Evolutionary conservation across 1,284 basidiomycete genomes (phyloP), one percentile per base, ranked within the genome.

Genomic region (Pisolithus thermaeus): DNA sequence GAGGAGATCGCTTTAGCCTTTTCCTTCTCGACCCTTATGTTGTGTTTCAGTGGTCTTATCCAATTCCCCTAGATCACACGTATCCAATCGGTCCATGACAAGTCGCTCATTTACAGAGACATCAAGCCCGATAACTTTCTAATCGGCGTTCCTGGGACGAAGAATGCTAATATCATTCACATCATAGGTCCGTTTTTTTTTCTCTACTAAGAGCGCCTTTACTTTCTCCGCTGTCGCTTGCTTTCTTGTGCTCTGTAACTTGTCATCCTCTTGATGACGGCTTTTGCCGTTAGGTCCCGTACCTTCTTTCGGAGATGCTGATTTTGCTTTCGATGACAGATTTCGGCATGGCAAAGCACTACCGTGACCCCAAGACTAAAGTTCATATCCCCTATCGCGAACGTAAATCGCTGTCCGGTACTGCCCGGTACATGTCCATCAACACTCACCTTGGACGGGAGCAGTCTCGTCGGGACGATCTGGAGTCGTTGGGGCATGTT

Each of bases 101-200:
- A 97, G 73, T 97, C 94, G 62, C 87, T 98, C 69, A 97, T 99
- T 62, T 97, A 98, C 76, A 92, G 96, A 58, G 97, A 98, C 69
- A 98, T 98, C 77, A 98, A 98, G 70, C 96, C 96, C 46, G 96
- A 98, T 76, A 98, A 99, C 75, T 98, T 99, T 71, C 76, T 99
- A 58, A 93, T 99, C 67, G 96, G 96, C 52, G 87, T 94, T 12
- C 90, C 94, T n/a, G 83, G 83, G 37, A 95, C 90, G 43, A 97
- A 94, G 76, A 89, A 79, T 32, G 90, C 93, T 50, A 95, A 96
- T 65, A 78, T 83, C 16, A 86, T 98, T 60, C 90, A 95, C 73
- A 88, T 98, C 59, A 97, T 98, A 62, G 86, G 86, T 88, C 59
- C 52, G 81, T n/a, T 69, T 37, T 52, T 44, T 20, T 23, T 20